Evolutionary conservation across 305 asterid genomes (phyloP).

Genomic region (Solanum hybrid): DNA sequence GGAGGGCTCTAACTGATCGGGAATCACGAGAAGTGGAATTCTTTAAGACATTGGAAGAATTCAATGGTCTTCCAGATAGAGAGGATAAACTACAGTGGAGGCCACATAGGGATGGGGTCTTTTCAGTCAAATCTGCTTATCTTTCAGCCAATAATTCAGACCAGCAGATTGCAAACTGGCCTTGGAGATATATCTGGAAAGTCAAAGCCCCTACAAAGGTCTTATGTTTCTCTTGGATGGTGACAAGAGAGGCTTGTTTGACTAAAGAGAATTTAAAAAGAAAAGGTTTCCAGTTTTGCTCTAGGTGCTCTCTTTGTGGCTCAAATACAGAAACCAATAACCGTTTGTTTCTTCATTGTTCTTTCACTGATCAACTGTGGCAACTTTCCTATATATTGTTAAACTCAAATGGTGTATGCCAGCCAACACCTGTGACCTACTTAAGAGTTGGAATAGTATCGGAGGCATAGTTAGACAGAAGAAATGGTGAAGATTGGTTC

Average conservation of each 20-base stretch:
- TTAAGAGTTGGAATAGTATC: background rate
- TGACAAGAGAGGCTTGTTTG: background rate
- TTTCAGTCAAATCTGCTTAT: background rate
- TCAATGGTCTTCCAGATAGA: background rate
- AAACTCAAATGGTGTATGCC: background rate
- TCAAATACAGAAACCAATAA: background rate
- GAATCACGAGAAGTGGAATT: background rate
- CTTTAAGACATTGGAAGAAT: background rate
- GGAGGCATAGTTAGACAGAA: background rate
- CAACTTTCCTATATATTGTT: background rate
- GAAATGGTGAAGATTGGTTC: background rate
- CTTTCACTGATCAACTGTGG: background rate
- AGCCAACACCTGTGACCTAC: background rate
- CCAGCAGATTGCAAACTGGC: background rate
- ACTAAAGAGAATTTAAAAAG: background rate
- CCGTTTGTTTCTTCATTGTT: background rate
- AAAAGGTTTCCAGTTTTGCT: background rate
- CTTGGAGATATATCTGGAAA: background rate
- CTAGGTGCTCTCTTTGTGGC: background rate
- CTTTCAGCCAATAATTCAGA: background rate
- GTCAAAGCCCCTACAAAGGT: background rate
- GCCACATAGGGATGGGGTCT: background rate
- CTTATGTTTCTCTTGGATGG: background rate
- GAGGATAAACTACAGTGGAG: background rate
- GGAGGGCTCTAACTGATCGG: background rate